These are phyloP conservation scores for Verticillium dahliae DNA, from an alignment of 2,329 filamentous ascomycete genomes.

Conservation along the genomic window DNA sequence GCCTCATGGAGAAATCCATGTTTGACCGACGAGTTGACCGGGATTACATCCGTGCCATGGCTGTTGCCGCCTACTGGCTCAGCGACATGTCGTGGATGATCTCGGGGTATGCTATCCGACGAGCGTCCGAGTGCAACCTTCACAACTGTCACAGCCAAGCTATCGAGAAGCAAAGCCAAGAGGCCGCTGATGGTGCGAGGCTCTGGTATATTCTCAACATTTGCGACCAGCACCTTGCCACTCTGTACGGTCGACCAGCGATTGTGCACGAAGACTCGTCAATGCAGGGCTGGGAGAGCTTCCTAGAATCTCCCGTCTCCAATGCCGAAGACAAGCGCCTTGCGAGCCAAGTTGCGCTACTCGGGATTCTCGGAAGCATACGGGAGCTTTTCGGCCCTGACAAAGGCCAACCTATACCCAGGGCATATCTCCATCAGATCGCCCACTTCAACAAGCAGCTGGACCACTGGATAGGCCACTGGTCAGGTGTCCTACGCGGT, in stretches of 20 bases:
- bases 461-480: conserved; percentile 28
- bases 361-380: conserved; percentile 51
- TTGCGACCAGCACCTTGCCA: conserved; percentile 56
- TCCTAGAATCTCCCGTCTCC: conserved; percentile 43
- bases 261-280: conserved; percentile 52
- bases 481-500: conserved; percentile 24
- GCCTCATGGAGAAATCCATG: conserved; percentile 40
- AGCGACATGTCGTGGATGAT: conserved; percentile 58
- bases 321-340: conserved; percentile 49
- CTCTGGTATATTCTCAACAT: conserved; percentile 57
- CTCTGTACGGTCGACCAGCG: conserved; percentile 51
- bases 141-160: conserved; percentile 33
- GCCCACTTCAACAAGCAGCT: conserved; percentile 23
- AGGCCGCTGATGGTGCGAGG: conserved; percentile 45
- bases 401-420: conserved; percentile 40
- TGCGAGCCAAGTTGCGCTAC: conserved; percentile 49
- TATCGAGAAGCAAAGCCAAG: conserved; percentile 28
- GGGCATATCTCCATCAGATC: conserved; percentile 42
- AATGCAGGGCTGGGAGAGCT: conserved; percentile 50
- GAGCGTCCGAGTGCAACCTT: conserved; percentile 40
- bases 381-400: conserved; percentile 50
- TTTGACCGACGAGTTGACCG: conserved; percentile 25
- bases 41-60: conserved; percentile 53
- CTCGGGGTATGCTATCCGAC: conserved; percentile 45
- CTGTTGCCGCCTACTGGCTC: conserved; percentile 56